Conservation (phyloP, 1,284 basidiomycete genomes). For the Rhodofomes roseus region DNA sequence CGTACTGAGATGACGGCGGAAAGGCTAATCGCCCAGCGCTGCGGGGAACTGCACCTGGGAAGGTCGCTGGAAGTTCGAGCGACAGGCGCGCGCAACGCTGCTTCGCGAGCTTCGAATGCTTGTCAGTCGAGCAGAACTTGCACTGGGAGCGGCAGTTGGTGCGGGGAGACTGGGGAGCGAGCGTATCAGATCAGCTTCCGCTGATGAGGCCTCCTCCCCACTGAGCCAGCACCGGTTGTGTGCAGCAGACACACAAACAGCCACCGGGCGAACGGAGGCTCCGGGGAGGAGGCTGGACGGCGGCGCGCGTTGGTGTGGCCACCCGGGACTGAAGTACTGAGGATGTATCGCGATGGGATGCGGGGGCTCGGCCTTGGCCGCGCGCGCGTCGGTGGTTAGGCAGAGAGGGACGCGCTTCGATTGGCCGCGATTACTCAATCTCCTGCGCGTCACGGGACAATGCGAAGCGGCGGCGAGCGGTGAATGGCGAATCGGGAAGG, state of each 20-base stretch:
- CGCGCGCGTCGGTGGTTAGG: neutral
- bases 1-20: conserved; percentile 1
- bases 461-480: neutral
- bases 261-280: neutral
- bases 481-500: neutral
- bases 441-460: conserved; percentile 2
- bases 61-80: neutral
- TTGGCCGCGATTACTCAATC: neutral
- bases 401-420: neutral
- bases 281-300: neutral
- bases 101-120: neutral
- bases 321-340: neutral
- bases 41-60: neutral
- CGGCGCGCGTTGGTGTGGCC: neutral
- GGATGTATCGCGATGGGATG: neutral
- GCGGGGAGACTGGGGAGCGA: neutral
- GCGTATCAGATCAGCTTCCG: neutral
- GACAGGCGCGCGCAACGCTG: neutral
- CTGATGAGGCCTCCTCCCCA: neutral
- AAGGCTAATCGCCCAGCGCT: neutral
- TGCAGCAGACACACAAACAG: too few relatives aligned
- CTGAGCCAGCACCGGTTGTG: neutral
- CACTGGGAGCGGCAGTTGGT: neutral
- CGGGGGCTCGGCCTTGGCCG: neutral
- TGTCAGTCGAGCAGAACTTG: neutral